phyloP scores from a whole-genome alignment of 768 basidiomycete genomes.

The Pulveroboletus sp. region DNA sequence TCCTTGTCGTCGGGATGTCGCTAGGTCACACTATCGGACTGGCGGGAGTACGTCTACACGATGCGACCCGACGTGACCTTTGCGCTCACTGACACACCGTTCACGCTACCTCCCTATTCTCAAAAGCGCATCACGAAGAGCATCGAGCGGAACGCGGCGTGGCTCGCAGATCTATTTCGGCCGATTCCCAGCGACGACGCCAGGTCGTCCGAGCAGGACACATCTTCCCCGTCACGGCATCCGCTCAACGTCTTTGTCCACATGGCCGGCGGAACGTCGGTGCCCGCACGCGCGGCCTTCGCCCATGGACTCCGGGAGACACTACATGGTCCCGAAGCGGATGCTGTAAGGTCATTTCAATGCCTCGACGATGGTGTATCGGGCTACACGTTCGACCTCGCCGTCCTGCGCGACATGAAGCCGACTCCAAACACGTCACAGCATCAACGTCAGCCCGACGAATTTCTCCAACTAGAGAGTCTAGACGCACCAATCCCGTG shows the following conservation, averaged over 20 bases:
- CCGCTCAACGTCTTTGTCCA: conserved; percentile 57
- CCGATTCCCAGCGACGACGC: conserved; percentile 12
- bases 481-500: conserved; percentile 10
- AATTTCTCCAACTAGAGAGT: conserved; percentile 11
- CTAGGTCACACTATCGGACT: conserved; percentile 53
- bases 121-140: conserved; percentile 77
- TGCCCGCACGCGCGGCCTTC: conserved; percentile 60
- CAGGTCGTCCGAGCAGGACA: neutral
- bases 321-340: conserved; percentile 52
- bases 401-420: conserved; percentile 36
- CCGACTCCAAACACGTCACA: conserved; percentile 13
- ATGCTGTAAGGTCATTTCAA: conserved; percentile 44
- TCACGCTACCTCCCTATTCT: conserved; percentile 59
- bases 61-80: conserved; percentile 67
- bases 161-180: conserved; percentile 55
- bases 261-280: conserved; percentile 58
- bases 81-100: conserved; percentile 66
- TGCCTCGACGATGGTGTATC: conserved; percentile 63
- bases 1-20: neutral
- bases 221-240: conserved; percentile 6
- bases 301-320: conserved; percentile 51
- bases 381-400: conserved; percentile 71
- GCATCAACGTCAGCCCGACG: conserved; percentile 11
- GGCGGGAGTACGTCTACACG: conserved; percentile 47
- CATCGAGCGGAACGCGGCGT: conserved; percentile 60